These are phyloP conservation scores for Saccharomyces hybrid DNA, from an alignment of 1,139 yeast species.

Conservation along the genomic window DNA sequence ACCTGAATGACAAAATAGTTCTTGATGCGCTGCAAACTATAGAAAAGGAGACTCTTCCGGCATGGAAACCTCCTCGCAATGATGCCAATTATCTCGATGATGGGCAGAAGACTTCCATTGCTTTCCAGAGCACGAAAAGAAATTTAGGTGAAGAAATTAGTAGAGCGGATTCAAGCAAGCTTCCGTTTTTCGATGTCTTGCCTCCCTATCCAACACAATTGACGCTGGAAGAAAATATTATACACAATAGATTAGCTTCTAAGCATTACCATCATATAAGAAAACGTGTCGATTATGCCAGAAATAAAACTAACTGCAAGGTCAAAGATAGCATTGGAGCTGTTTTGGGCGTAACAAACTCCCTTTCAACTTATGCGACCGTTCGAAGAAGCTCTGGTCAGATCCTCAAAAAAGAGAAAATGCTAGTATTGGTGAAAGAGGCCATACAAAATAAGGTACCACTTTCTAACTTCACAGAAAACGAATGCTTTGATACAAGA, in stretches of 20 bases:
- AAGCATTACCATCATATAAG: background rate
- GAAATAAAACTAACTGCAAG: background rate
- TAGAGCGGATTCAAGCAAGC: background rate
- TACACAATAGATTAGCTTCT: background rate
- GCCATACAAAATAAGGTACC: slow-evolving; percentile 25
- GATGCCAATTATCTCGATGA: background rate
- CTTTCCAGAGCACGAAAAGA: background rate
- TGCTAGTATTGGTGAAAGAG: slow-evolving; percentile 53
- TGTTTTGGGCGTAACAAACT: background rate
- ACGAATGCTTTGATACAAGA: slow-evolving; percentile 45
- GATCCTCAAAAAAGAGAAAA: slow-evolving; percentile 53
- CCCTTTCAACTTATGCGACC: background rate
- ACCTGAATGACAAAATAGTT: background rate
- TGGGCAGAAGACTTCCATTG: background rate
- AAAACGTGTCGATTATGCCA: background rate
- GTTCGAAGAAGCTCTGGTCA: slow-evolving; percentile 39
- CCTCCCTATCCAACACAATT: background rate
- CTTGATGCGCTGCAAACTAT: background rate
- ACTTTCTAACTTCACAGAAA: slow-evolving; percentile 37
- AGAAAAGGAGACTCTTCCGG: background rate
- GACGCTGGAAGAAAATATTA: background rate
- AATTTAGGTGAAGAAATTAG: background rate
- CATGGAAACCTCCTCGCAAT: background rate
- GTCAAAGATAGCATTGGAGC: background rate
- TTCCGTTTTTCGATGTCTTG: background rate